Base-by-base conservation (phyloP, 192 early-diverging fungal genomes). In the Rhizoclosmatium globosum region DNA sequence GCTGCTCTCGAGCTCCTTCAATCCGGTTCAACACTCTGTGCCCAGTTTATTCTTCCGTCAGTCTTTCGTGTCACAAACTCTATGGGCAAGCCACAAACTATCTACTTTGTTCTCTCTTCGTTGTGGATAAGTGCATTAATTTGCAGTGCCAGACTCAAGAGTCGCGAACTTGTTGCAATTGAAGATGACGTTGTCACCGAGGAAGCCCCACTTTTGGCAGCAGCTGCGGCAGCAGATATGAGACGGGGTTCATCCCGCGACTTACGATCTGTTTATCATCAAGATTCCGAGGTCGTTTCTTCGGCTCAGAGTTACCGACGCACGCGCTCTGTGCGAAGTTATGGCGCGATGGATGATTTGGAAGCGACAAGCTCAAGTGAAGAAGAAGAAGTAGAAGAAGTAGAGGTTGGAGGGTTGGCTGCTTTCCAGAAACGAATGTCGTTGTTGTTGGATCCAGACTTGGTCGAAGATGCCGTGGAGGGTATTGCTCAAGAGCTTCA, bases 1-100 rank as follows among this genome's bases (percentile, higher is more conserved):
- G 76, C 76, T 15, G 76, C 76, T 31, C 39, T 77, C 17, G 76
- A 77, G 41, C 41, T 68, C 19, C 50, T 77, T 9, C 76, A 77
- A 77, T 48, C 71, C 1, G 65, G 62, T 9, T 13, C 44, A 2
- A 50, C 17, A n/a, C 43, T 53, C 23, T 19, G 47, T 39, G 31
- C 76, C 17, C 62, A 65, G 50, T 43, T 77, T 39, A 17, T 68
- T 15, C 15, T 77, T 4, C 76, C 76, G 4, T 7, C 48, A 17
- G 66, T 77, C n/a, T 77, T 43, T 47, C 64, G 76, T 2, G 47
- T 11, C 7, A 56, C 50, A 42, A 47, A 69, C 11, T 13, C 19
- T 13, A 15, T 17, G 4, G 48, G 47, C 7, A 44, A 44, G 9
- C 76, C 76, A 4, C 45, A 68, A 56, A 42, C 76, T 2, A 77